Evolutionary conservation across 1,139 yeast species (phyloP), one percentile per base, ranked within the genome.

Genomic region (Blastobotrys proliferans): DNA sequence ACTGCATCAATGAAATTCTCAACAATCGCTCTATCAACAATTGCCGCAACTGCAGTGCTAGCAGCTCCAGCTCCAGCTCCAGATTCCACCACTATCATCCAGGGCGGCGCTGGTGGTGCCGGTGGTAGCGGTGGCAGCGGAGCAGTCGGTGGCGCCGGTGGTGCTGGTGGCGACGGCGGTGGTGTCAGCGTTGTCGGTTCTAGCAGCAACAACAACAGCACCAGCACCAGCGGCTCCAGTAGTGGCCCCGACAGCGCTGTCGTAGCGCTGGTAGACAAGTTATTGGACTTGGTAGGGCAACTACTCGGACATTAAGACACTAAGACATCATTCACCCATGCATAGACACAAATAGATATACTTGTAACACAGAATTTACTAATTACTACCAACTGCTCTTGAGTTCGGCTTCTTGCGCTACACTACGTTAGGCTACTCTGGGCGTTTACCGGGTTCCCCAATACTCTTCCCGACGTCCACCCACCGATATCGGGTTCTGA

Each of bases 161-260:
- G 40, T 11, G 2, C n/a, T 26, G 33, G 40, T 11, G 40, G 40
- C 5, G 18, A 26, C 16, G 40, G 40, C 3, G 40, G 40, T 17
- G 17, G 6, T 6, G 40, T 32, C 19, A 34, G 40, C 4, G 6
- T 3, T 4, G 40, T 34, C 11, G 40, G 40, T 27, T 32, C 34
- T 4, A 31, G 13, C 11, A 18, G 21, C 9, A 17, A 18, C 6
- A 21, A 11, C n/a, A 31, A 18, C 21, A 6, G 3, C 3, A 34
- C 14, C 6, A 21, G 14, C 31, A 9, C 19, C 30, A 35, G 21
- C 31, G 6, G 17, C 6, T 27, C 31, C 6, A 27, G 17, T 4
- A 29, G 18, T 11, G n/a, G 32, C 16, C 16, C 32, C 18, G 32
- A 16, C 18, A 16, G 8, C 6, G n/a, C n/a, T n/a, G n/a, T n/a